Base-by-base conservation (phyloP, 768 basidiomycete species). In the Pleurotus pulmonarius region DNA sequence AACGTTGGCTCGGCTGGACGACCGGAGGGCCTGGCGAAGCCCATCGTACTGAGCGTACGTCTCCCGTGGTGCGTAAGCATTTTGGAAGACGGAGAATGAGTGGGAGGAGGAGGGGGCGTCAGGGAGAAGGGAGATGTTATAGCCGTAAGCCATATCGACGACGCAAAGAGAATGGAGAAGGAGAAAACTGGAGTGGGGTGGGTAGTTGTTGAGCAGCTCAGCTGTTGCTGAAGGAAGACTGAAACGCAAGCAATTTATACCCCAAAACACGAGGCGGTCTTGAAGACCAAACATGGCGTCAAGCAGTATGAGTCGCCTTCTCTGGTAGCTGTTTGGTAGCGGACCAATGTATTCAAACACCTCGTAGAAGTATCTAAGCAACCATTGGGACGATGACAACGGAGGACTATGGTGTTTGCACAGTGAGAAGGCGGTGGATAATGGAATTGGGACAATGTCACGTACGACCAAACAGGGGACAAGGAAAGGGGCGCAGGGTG, bases 31-130 rank as follows among this genome's bases (percentile, higher is more conserved):
- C 59, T 67, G 69, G 18, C 72, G 69, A 55, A 77, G 64, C 59
- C 75, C 72, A 46, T 72, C 68, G 60, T 73, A 77, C 59, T 70
- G 70, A 45, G 65, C 59, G 58, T 75, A 70, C 3, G 69, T 64
- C 45, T 76, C 72, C 40, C 76, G 73, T 22, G 75, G 73, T 3
- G 69, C 70, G 41, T 72, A 70, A 20, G 69, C 60, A 16, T 65
- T 62, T 49, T 69, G 65, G 59, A 75, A 74, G 63, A 76, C 63
- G 63, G 61, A 62, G 66, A 75, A 74, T 46, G 66, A 58, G 56
- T 67, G 66, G 1, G 65, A 60, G 18, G 63, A 59, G 39, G 65
- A 65, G n/a, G 68, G 61, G 40, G 68, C 60, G 57, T 68, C 63
- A 54, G 65, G 44, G 69, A 61, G 60, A 61, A 61, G 38, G 66